Conservation (phyloP, 2,329 filamentous ascomycete genomes). For the Lasiodiplodia sp. region DNA sequence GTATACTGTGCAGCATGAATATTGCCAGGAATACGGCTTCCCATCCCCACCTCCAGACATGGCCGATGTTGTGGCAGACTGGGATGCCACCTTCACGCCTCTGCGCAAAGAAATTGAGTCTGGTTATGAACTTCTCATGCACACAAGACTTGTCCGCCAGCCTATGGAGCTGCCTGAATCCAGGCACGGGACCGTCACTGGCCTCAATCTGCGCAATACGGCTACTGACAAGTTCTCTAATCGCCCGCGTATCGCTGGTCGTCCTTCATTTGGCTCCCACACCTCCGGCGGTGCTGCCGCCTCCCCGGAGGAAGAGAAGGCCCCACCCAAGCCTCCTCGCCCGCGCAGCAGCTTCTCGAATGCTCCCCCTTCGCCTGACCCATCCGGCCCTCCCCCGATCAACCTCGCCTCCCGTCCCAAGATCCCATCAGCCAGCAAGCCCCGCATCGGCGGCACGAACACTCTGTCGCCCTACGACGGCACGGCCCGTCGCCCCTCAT, state of each 20-base stretch:
- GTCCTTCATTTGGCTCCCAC: constrained; percentile 38
- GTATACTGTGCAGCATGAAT: constrained; percentile 78
- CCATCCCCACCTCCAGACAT: constrained; percentile 76
- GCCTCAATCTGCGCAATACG: constrained; percentile 55
- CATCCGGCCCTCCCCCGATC: constrained; percentile 18
- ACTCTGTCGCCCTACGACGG: constrained; percentile 25
- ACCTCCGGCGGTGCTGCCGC: neutral
- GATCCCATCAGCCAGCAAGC: constrained; percentile 32
- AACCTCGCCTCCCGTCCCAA: constrained; percentile 41
- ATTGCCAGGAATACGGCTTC: constrained; percentile 72
- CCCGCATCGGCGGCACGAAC: constrained; percentile 18
- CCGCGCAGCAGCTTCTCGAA: constrained; percentile 22
- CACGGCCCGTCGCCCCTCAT: constrained; percentile 47
- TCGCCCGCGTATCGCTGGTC: constrained; percentile 26
- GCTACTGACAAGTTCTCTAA: constrained; percentile 39
- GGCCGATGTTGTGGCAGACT: constrained; percentile 72
- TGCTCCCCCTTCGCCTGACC: constrained; percentile 23
- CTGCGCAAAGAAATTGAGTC: constrained; percentile 72
- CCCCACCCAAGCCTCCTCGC: constrained; percentile 27
- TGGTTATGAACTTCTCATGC: constrained; percentile 66
- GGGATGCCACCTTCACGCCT: constrained; percentile 69
- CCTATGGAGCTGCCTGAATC: constrained; percentile 59
- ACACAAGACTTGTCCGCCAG: constrained; percentile 70
- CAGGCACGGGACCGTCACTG: constrained; percentile 54
- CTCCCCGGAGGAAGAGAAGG: constrained; percentile 5